Conservation (phyloP, 208 protist species). For the Sergeia podlipaevii region DNA sequence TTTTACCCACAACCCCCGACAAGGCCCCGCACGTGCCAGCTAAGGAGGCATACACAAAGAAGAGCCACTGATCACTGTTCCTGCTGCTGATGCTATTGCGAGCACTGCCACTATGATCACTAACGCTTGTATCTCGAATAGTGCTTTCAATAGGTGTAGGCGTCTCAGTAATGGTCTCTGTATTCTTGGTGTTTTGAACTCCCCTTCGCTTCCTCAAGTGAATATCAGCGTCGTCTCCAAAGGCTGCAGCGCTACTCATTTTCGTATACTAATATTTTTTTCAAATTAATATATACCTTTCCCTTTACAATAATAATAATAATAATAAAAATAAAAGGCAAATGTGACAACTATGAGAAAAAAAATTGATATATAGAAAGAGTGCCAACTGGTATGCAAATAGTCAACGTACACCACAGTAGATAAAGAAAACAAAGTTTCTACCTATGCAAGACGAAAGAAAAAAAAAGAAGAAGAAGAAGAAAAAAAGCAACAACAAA, state of each 20-base stretch:
- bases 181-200: too few relatives aligned
- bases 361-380: constrained; percentile 1
- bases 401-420: constrained; percentile 5
- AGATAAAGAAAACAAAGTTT: background rate
- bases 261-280: too few relatives aligned
- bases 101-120: too few relatives aligned
- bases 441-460: constrained; percentile 1
- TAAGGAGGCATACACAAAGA: constrained; percentile 63
- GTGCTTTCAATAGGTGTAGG: too few relatives aligned
- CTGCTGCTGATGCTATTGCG: background rate
- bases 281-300: too few relatives aligned
- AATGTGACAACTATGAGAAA: background rate
- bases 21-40: constrained; percentile 67
- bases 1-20: constrained; percentile 69
- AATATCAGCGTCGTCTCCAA: too few relatives aligned
- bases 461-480: constrained; percentile 6
- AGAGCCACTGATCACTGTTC: constrained; percentile 17
- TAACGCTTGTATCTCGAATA: too few relatives aligned
- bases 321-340: background rate
- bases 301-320: background rate
- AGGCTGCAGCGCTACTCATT: too few relatives aligned
- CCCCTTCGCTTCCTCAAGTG: too few relatives aligned
- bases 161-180: too few relatives aligned
- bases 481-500: constrained; percentile 3
- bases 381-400: background rate